These are phyloP conservation scores for Phytophthora citricola DNA, from an alignment of 352 stramenopile genomes.

Conservation along the genomic window DNA sequence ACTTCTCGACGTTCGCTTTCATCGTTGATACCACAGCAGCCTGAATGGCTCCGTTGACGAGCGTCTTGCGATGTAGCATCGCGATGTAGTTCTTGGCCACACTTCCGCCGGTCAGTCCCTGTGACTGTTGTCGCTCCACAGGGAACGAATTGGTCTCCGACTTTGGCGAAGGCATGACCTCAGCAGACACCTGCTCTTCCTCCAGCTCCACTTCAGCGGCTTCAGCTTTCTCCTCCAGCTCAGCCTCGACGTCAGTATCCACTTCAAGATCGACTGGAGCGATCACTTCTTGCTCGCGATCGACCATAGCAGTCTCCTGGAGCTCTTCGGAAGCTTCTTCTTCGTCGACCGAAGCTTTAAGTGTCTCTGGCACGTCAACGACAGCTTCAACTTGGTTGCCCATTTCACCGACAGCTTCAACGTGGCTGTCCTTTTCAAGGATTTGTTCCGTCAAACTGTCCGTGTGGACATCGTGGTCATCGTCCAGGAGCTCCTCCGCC, in stretches of 20 bases:
- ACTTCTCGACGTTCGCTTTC: constrained; percentile 35
- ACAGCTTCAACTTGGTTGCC: constrained; percentile 18
- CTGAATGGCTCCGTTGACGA: constrained; percentile 41
- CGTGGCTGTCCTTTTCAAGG: constrained; percentile 9
- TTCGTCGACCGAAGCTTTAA: neutral
- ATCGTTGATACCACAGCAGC: constrained; percentile 42
- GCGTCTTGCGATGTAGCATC: constrained; percentile 21
- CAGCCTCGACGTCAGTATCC: constrained; percentile 10
- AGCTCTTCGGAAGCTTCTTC: neutral
- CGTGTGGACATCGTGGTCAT: constrained; percentile 6
- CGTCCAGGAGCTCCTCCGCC: constrained; percentile 33
- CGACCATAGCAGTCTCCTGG: neutral
- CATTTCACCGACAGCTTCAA: constrained; percentile 24
- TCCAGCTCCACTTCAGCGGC: constrained; percentile 11
- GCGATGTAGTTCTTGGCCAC: constrained; percentile 32
- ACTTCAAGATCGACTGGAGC: constrained; percentile 9
- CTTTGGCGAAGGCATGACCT: constrained; percentile 5
- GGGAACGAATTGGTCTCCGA: constrained; percentile 2
- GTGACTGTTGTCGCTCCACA: constrained; percentile 2
- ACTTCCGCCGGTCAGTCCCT: constrained; percentile 8
- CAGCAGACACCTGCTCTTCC: constrained; percentile 2
- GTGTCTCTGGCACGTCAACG: neutral
- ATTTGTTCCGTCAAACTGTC: constrained; percentile 2
- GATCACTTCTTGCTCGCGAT: constrained; percentile 3
- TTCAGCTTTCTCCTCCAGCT: constrained; percentile 21